These are phyloP conservation scores for Fraxinus platypoda DNA, from an alignment of 305 asterid genomes.

Conservation along the genomic window DNA sequence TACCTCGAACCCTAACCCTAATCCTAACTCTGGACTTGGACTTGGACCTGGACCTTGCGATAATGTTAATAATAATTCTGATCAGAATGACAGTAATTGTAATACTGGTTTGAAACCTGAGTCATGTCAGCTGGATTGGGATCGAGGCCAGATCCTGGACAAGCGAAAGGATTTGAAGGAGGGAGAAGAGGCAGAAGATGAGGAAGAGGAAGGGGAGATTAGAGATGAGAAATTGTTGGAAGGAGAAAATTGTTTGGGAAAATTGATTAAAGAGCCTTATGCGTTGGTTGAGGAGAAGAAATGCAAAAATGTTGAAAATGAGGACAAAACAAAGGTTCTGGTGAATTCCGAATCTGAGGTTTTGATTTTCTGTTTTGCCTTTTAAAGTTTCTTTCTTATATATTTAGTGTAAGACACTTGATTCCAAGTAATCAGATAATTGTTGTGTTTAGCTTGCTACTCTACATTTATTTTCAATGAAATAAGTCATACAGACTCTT, in stretches of 20 bases:
- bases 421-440: slow-evolving; percentile 10
- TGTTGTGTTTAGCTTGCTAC: slow-evolving; percentile 1
- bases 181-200: slow-evolving; percentile 30
- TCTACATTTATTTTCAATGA: background rate
- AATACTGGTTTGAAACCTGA: slow-evolving; percentile 23
- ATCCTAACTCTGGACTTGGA: slow-evolving; percentile 27
- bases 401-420: background rate
- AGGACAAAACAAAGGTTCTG: slow-evolving; percentile 20
- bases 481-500: background rate
- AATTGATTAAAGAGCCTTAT: slow-evolving; percentile 37
- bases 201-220: slow-evolving; percentile 17
- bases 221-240: slow-evolving; percentile 20
- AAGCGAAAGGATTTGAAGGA: slow-evolving; percentile 25
- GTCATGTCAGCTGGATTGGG: background rate
- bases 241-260: slow-evolving; percentile 25
- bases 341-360: slow-evolving; percentile 42
- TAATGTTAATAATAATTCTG: background rate
- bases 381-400: background rate
- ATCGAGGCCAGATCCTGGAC: background rate
- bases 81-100: background rate
- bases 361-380: background rate
- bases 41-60: background rate
- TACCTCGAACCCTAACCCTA: slow-evolving; percentile 37
- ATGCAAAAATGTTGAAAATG: slow-evolving; percentile 27
- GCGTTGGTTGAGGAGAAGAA: slow-evolving; percentile 36